Base-by-base conservation (phyloP, 2,329 filamentous ascomycete species). In the Fusarium longipes region DNA sequence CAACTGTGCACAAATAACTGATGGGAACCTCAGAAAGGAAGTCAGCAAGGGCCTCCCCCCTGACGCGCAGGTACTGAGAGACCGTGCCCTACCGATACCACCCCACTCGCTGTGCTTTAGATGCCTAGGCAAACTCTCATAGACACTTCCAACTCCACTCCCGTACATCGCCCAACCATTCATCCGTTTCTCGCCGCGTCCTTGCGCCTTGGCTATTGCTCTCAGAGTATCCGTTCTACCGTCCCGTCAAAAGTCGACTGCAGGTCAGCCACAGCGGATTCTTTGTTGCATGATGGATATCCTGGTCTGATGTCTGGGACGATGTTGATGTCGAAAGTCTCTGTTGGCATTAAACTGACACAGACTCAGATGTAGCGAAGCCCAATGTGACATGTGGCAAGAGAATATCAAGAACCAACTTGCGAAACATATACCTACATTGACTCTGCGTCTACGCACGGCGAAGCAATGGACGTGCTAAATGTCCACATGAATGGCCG, bases 121-220 rank as follows among this genome's bases (percentile, higher is more conserved):
- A 43, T 27, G 47, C 29, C 51, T 59, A 52, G 57, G 45, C 65
- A 67, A 67, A 68, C 64, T 68, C 64, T 65, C 57, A 40, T 49
- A 20, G 50, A 55, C 39, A 25, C 53, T 67, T 24, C n/a, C 59
- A 55, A 54, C 59, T 65, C 65, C 65, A 68, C 65, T 65, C 29
- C 36, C 47, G 55, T 48, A 61, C 51, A 50, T 55, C 35, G 45
- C 22, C 24, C 62, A 35, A 56, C 49, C 53, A 60, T 68, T 48
- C 61, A 66, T 59, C 60, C 49, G 17, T 38, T 70, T 32, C 57
- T 73, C 70, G 70, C 68, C 70, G 70, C 71, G 57, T 72, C 49
- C 62, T 70, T 73, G 70, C 68, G 69, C 70, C 70, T 66, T 68
- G 70, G 60, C 70, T 69, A 65, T 69, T 17, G 22, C 38, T 40